Evolutionary conservation across 2,329 filamentous ascomycete species (phyloP).

Genomic region (Ophiocordyceps camponoti-rufipedis): DNA sequence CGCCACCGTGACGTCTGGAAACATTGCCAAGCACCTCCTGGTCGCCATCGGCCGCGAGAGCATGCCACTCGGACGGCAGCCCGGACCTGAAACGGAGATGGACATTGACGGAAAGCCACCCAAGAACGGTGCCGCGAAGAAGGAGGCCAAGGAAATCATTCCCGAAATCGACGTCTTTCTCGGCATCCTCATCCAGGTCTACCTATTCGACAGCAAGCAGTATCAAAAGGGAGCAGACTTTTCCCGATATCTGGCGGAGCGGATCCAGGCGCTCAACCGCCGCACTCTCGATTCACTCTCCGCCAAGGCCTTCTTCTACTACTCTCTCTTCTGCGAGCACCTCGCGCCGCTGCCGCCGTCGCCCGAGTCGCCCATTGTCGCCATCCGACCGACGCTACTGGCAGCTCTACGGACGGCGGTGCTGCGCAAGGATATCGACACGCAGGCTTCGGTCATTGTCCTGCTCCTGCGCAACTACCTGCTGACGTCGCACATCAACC

Average conservation of each 20-base stretch:
- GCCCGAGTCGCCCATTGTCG: constrained; percentile 69
- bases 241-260: constrained; percentile 66
- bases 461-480: constrained; percentile 91
- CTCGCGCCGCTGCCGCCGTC: constrained; percentile 75
- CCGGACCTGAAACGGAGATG: constrained; percentile 52
- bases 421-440: constrained; percentile 88
- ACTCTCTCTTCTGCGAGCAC: constrained; percentile 86
- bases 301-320: constrained; percentile 96
- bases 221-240: constrained; percentile 68
- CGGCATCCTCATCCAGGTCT: constrained; percentile 70
- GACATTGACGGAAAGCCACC: constrained; percentile 39
- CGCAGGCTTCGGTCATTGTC: constrained; percentile 91
- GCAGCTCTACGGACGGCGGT: constrained; percentile 88
- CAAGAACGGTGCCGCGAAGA: constrained; percentile 38
- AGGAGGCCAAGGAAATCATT: constrained; percentile 56
- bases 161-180: constrained; percentile 83
- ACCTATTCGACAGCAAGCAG: constrained; percentile 72
- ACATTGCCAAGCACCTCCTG: constrained; percentile 52
- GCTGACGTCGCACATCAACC: constrained; percentile 85
- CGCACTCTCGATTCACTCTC: constrained; percentile 86
- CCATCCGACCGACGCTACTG: constrained; percentile 71
- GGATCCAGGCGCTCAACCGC: constrained; percentile 77
- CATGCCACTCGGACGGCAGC: constrained; percentile 39
- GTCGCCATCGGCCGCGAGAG: constrained; percentile 49
- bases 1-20: constrained; percentile 37